A percentile compares a stretch with the other conserved stretches of the same genome.
Evolutionary conservation across 2,329 filamentous ascomycete species (phyloP).

Genomic region (Domatiomyces catenatus): DNA sequence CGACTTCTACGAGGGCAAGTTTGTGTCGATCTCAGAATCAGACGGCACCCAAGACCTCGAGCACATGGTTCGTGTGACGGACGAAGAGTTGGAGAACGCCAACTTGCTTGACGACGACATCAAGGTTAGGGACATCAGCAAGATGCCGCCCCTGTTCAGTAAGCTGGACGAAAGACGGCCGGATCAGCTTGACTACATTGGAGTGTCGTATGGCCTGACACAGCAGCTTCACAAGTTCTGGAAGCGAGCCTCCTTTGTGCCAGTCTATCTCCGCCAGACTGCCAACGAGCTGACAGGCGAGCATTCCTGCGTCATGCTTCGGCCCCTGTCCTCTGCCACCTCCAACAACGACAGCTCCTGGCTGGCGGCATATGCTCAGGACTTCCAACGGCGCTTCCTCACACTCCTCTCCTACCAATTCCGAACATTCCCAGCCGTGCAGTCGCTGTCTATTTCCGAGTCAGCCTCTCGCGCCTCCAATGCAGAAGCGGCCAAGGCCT

Average conservation of each 20-base stretch:
- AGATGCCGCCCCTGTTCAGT: constrained; percentile 86
- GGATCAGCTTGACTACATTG: constrained; percentile 72
- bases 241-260: constrained; percentile 74
- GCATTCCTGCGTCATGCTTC: constrained; percentile 94
- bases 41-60: constrained; percentile 31
- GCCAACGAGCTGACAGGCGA: constrained; percentile 93
- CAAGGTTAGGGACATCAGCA: constrained; percentile 72
- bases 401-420: constrained; percentile 86
- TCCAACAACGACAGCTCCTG: constrained; percentile 57
- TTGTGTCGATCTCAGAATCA: constrained; percentile 63
- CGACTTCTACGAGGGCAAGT: constrained; percentile 92
- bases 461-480: constrained; percentile 44
- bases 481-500: constrained; percentile 42
- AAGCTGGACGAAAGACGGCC: constrained; percentile 72
- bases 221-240: constrained; percentile 84
- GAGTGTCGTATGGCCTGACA: constrained; percentile 89
- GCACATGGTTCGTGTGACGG: constrained; percentile 62
- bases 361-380: constrained; percentile 78
- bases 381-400: constrained; percentile 91
- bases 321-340: constrained; percentile 46
- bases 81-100: constrained; percentile 61
- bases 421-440: constrained; percentile 59
- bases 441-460: constrained; percentile 77
- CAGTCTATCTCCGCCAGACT: constrained; percentile 88
- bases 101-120: constrained; percentile 75